Evolutionary conservation across 2,329 filamentous ascomycete genomes (phyloP), one percentile per base, ranked within the genome.

Genomic region (Phyllosticta citribraziliensis): DNA sequence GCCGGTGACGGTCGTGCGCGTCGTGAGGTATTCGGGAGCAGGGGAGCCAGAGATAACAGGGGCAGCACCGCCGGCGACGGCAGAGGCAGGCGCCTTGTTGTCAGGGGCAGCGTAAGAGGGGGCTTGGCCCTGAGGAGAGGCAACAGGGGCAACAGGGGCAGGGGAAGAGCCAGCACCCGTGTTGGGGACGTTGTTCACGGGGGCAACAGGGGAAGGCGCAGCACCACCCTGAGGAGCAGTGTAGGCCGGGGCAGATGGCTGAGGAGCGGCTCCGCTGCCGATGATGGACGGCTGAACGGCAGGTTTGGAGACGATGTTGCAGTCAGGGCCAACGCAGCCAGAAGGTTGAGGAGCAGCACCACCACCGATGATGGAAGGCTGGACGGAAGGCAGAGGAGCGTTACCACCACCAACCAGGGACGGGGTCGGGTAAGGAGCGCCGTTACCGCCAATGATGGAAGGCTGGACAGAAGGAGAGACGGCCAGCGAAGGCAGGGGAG

Each of bases 11-110:
- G 54, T 55, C 22, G 27, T 27, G 54, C 22, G 54, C 25, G 22
- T 24, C 22, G 54, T 55, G 54, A 27, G 11, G 54, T 55, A 55
- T 2, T 55, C 63, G 22, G 51, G 61, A 55, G 58, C 57, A 47
- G 40, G 40, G n/a, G 64, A 33, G 52, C 57, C 64, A 50, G 52
- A 53, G 9, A 53, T 19, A 4, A 51, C 19, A 20, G 47, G 47
- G 19, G 47, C 47, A 8, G 27, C 27, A 5, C 27, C 27, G 27
- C 27, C 27, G 27, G 27, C 27, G 27, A 47, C 40, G 12, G 40
- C 40, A 8, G 40, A 47, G 14, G 14, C 40, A 14, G 40, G 40
- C 4, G 17, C 40, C 40, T n/a, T 47, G 14, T 47, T 40, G 33
- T 40, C 33, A 40, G 33, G 33, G 33, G 33, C 33, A 14, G 33